Percentiles rank a stretch among this genome's conserved stretches.
phyloP scores from a whole-genome alignment of 2,329 filamentous ascomycete genomes.

The Microascus cirrosus region DNA sequence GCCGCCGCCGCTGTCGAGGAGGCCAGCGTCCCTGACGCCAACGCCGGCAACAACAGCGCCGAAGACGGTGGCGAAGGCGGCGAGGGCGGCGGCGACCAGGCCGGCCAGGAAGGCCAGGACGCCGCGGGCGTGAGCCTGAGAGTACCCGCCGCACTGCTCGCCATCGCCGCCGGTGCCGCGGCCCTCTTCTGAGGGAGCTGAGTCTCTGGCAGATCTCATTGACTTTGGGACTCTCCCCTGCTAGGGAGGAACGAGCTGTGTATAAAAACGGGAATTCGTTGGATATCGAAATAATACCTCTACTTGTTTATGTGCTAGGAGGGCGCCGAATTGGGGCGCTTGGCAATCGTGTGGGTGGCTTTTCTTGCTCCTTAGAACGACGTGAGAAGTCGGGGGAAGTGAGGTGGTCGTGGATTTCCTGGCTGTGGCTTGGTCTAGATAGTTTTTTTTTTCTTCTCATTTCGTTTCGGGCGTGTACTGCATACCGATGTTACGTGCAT shows the following conservation, averaged over 20 bases:
- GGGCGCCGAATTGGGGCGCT: not conserved
- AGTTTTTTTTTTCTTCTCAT: not conserved
- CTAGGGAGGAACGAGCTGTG: not conserved
- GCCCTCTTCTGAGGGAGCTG: slow-evolving; percentile 21
- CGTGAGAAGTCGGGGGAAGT: not conserved
- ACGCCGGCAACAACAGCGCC: slow-evolving; percentile 10
- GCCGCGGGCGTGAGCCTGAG: slow-evolving; percentile 18
- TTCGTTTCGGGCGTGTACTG: slow-evolving; percentile 1
- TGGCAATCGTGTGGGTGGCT: not conserved
- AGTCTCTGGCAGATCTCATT: not conserved
- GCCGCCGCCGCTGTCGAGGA: slow-evolving; percentile 21
- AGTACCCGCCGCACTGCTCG: slow-evolving; percentile 28
- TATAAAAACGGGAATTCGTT: not conserved
- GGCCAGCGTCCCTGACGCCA: slow-evolving; percentile 12
- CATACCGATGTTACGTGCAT: slow-evolving; percentile 5
- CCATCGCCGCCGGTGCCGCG: slow-evolving; percentile 29
- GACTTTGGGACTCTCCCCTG: not conserved
- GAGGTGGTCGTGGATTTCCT: not conserved
- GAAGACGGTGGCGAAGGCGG: slow-evolving; percentile 6
- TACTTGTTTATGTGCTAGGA: not conserved
- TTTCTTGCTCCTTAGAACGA: not conserved
- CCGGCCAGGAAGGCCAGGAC: not conserved
- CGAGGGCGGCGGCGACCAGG: slow-evolving; percentile 1
- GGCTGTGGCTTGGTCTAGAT: not conserved
- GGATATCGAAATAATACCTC: not conserved